A percentile compares a stretch with the other conserved stretches of the same genome.
These are phyloP conservation scores for Penicillium capsulatum DNA, from an alignment of 2,329 filamentous ascomycete species.

Conservation along the genomic window DNA sequence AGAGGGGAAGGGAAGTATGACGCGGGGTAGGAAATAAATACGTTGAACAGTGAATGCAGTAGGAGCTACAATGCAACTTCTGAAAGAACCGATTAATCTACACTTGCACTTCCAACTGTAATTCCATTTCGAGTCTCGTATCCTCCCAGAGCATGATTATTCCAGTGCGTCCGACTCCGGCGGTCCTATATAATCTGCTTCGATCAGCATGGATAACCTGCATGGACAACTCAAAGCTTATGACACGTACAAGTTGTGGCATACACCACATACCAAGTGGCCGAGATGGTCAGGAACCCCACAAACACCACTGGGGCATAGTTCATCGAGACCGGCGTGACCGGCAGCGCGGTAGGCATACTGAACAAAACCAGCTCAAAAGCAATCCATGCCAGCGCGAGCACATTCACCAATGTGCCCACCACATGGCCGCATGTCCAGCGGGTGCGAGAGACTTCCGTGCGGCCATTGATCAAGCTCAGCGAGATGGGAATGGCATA, in stretches of 20 bases:
- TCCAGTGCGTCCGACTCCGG: slow-evolving; percentile 30
- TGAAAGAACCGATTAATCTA: no score
- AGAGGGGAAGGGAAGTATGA: no score
- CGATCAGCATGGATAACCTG: slow-evolving; percentile 2
- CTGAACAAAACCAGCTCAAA: slow-evolving; percentile 61
- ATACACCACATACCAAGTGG: slow-evolving; percentile 58
- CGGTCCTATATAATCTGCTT: slow-evolving; percentile 23
- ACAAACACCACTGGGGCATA: slow-evolving; percentile 70
- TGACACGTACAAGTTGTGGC: slow-evolving; percentile 49
- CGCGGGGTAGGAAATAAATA: no score
- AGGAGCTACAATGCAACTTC: no score
- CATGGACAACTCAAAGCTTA: no score
- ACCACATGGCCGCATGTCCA: slow-evolving; percentile 47
- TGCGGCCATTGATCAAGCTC: slow-evolving; percentile 46
- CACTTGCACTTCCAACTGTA: no score
- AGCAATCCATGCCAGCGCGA: slow-evolving; percentile 50
- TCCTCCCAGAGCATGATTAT: no score
- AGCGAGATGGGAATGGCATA: slow-evolving; percentile 56
- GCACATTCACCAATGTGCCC: slow-evolving; percentile 44
- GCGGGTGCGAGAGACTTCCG: slow-evolving; percentile 46
- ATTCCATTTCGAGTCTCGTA: no score
- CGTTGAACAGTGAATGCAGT: no score
- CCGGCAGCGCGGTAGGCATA: slow-evolving; percentile 51
- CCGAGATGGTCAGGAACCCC: slow-evolving; percentile 57
- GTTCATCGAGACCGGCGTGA: slow-evolving; percentile 59